Evolutionary conservation across 257 asterid genomes (phyloP).

Genomic region (Verbena officinalis): DNA sequence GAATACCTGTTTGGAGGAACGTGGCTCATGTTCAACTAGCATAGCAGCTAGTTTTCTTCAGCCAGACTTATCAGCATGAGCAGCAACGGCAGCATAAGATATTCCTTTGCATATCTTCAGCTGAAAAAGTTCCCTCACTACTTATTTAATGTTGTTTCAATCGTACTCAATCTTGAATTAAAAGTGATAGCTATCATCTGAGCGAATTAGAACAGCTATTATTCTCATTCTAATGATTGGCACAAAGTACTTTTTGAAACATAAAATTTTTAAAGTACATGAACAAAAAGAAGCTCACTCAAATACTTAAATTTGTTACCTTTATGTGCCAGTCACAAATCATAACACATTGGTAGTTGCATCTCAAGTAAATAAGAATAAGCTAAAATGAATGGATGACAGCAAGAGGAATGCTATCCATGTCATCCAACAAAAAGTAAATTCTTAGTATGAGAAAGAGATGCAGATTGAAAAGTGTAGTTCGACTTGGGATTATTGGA

Average conservation of each 20-base stretch:
- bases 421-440: constrained; percentile 6
- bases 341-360: neutral
- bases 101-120: constrained; percentile 95
- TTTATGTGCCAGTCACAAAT: neutral
- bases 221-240: constrained; percentile 16
- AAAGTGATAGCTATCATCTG: constrained; percentile 1
- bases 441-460: neutral
- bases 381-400: neutral
- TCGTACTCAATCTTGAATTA: constrained; percentile 10
- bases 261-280: neutral
- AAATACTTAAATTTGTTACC: neutral
- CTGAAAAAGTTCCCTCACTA: constrained; percentile 42
- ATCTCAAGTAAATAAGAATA: constrained; percentile 10
- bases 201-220: neutral
- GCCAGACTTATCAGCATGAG: constrained; percentile 92
- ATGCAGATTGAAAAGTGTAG: constrained; percentile 3
- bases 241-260: neutral
- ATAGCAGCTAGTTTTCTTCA: constrained; percentile 96
- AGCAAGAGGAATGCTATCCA: neutral
- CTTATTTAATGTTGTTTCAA: neutral
- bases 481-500: neutral
- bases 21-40: constrained; percentile 97
- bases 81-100: constrained; percentile 98
- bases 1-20: constrained; percentile 81
- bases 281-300: constrained; percentile 2